A percentile compares a stretch with the other conserved stretches of the same genome.
Evolutionary conservation across 768 basidiomycete species (phyloP).

Genomic region (Rubroboletus pulcherrimus): DNA sequence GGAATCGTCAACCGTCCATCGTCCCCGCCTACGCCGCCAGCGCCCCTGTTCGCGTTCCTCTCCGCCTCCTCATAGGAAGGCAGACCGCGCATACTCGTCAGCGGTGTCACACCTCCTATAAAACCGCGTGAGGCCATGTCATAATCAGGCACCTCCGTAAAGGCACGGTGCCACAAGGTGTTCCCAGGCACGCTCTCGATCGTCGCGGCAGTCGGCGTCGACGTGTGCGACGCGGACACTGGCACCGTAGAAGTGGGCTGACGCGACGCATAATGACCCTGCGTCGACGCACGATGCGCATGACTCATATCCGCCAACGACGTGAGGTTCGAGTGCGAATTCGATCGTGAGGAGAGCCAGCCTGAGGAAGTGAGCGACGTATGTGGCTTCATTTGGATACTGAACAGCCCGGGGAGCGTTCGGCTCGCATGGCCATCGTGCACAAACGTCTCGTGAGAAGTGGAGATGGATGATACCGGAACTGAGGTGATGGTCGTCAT

Average conservation of each 20-base stretch:
- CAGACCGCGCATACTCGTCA: conserved; percentile 69
- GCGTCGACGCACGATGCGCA: conserved; percentile 1
- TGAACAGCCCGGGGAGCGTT: conserved; percentile 49
- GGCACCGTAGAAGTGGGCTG: background rate
- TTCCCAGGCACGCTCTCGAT: conserved; percentile 26
- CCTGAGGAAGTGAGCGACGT: conserved; percentile 41
- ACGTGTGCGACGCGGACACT: background rate
- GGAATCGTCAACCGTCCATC: conserved; percentile 12
- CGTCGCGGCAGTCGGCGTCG: conserved; percentile 4
- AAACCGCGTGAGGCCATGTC: conserved; percentile 81
- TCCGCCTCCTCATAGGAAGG: conserved; percentile 83
- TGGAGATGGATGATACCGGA: conserved; percentile 7
- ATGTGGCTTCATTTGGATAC: conserved; percentile 61
- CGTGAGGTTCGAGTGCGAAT: conserved; percentile 29
- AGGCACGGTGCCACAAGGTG: conserved; percentile 54
- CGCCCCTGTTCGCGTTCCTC: background rate
- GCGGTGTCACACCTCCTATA: conserved; percentile 85
- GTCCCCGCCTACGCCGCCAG: background rate
- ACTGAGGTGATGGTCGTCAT: conserved; percentile 3
- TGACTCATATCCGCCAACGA: conserved; percentile 1
- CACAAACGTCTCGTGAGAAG: conserved; percentile 46
- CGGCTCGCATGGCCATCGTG: conserved; percentile 51
- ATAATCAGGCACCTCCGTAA: conserved; percentile 84
- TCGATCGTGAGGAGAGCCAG: conserved; percentile 39
- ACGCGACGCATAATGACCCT: background rate